Percentiles rank a stretch among this genome's conserved stretches.
These are phyloP conservation scores for Coemansia sp. DNA, from an alignment of 192 early-diverging fungal species.

Conservation along the genomic window DNA sequence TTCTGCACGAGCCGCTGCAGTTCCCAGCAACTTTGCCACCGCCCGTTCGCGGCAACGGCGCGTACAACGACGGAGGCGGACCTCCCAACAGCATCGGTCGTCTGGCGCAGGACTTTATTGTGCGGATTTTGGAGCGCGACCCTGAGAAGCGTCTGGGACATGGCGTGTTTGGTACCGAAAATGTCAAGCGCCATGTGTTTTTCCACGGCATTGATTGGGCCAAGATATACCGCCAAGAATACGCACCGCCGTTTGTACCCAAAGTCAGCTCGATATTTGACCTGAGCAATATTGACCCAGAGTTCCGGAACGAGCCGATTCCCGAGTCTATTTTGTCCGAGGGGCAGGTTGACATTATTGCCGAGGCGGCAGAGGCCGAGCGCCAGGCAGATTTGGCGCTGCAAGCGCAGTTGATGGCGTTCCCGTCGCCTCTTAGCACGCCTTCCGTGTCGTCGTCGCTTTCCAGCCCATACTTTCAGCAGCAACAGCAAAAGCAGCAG, in stretches of 20 bases:
- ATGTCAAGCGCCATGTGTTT: slow-evolving; percentile 63
- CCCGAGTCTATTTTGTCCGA: slow-evolving; percentile 43
- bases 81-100: slow-evolving; percentile 14
- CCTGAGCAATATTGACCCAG: slow-evolving; percentile 52
- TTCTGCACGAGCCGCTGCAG: slow-evolving; percentile 38
- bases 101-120: slow-evolving; percentile 46
- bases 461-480: slow-evolving; percentile 26
- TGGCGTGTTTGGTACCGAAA: slow-evolving; percentile 57
- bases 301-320: slow-evolving; percentile 54
- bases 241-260: slow-evolving; percentile 68
- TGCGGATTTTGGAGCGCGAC: slow-evolving; percentile 63
- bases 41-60: slow-evolving; percentile 28
- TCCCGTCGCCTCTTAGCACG: slow-evolving; percentile 37
- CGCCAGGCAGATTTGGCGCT: slow-evolving; percentile 37
- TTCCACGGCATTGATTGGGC: slow-evolving; percentile 66
- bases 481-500: slow-evolving; percentile 23
- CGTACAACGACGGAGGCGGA: slow-evolving; percentile 23
- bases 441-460: slow-evolving; percentile 13
- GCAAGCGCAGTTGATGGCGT: slow-evolving; percentile 41
- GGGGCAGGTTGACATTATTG: slow-evolving; percentile 39
- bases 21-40: slow-evolving; percentile 45
- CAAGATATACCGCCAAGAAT: slow-evolving; percentile 59
- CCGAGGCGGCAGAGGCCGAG: slow-evolving; percentile 45
- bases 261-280: slow-evolving; percentile 57
- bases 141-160: slow-evolving; percentile 59